A percentile compares a stretch with the other conserved stretches of the same genome.
phyloP scores from a whole-genome alignment of 2,329 filamentous ascomycete genomes.

The Diaporthe capsici region DNA sequence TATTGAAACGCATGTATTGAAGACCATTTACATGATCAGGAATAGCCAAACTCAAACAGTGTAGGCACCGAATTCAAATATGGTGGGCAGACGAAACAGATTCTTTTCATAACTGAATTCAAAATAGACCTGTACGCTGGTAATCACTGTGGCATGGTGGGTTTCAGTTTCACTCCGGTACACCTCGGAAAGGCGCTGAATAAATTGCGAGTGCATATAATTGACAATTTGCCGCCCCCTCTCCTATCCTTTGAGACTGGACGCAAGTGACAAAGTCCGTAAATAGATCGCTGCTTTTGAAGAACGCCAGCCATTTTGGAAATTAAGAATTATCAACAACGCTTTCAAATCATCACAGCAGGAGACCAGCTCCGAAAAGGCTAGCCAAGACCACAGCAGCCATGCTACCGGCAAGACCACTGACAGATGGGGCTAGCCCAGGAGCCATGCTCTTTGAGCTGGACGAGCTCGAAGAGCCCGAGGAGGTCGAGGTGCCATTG shows the following conservation, averaged over 20 bases:
- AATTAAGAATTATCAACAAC: background rate
- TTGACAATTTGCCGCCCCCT: background rate
- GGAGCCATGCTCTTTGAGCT: conserved; percentile 36
- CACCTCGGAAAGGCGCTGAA: background rate
- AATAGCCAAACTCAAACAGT: no score
- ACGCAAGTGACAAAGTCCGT: no score
- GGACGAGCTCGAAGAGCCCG: conserved; percentile 37
- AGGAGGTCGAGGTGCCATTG: conserved; percentile 45
- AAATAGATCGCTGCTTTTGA: no score
- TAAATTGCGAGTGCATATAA: background rate
- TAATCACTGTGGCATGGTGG: background rate
- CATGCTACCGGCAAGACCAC: conserved; percentile 35
- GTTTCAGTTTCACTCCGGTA: background rate
- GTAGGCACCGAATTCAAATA: no score
- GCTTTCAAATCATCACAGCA: conserved; percentile 12
- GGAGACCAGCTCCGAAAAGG: conserved; percentile 32
- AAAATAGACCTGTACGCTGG: background rate
- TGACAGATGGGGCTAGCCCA: conserved; percentile 29
- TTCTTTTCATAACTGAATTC: no score
- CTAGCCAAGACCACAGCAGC: conserved; percentile 30
- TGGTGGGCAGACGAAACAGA: no score
- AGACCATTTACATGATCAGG: no score
- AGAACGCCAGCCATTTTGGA: background rate
- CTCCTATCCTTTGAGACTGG: background rate
- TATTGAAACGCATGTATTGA: no score